Base-by-base conservation (phyloP, 106 monocot species). In the Alisma plantagoaquatica region DNA sequence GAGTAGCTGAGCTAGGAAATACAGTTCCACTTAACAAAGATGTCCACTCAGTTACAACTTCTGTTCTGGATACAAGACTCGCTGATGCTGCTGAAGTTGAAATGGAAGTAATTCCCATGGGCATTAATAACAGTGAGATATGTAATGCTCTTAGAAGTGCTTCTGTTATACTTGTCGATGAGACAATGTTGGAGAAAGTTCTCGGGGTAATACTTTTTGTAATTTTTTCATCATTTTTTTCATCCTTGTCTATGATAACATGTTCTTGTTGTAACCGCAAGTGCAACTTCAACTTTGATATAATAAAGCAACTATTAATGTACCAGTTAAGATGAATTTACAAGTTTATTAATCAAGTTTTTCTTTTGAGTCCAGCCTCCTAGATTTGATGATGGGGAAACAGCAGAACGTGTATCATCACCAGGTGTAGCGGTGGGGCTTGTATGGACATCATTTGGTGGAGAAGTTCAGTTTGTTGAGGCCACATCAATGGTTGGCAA, bases 381-480 rank as follows among this genome's bases (percentile, higher is more conserved):
- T 46, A 71, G 53, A 57, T 99, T 82, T 77, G 98, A 90, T 70
- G 79, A 91, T 27, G 60, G 41, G 54, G 98, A 86, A 73, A 63
- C 85, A 50, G 79, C 71, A 43, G 98, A 99, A 57, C 81, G 90
- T 28, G 82, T 82, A 46, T 70, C 79, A 51, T 62, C 54, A 31
- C 86, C 86, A 26, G 98, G 90, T 35, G 70, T 90, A 42, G 79
- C 90, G 17, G 74, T 99, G 60, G 98, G 98, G 46, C 85, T 99
- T 61, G 98, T 90, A 16, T 99, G 98, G 98, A 99, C 98, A 59
- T 72, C 81, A 8, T 68, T 99, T 67, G 98, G 98, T 35, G 98
- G 98, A 25, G 98, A 99, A 33, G 90, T 99, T 50, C 98, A 99
- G 32, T 99, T 90, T 67, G 82, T 99, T 54, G 98, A 99, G 64